Base-by-base conservation (phyloP, 192 early-diverging fungal species). In the Phlyctochytrium arcticum region DNA sequence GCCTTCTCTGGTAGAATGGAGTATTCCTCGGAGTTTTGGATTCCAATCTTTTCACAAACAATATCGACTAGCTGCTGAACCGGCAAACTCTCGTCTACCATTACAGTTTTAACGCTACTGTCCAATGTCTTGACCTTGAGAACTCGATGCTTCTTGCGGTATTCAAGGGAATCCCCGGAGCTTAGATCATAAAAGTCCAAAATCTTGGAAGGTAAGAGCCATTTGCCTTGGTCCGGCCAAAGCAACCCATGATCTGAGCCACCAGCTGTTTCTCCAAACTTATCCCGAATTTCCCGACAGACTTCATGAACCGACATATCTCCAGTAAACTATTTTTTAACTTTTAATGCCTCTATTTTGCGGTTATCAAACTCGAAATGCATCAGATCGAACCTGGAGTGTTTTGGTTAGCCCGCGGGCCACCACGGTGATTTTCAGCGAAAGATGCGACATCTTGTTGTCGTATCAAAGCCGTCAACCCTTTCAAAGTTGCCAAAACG, bases 141-240 rank as follows among this genome's bases (percentile, higher is more conserved):
- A 2, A 63, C 57, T 21, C 81, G 68, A 57, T 84, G 82, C 62
- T 83, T 85, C 60, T 86, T 86, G 32, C 79, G 75, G 59, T 75
- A 84, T 59, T 85, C 80, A 1, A 86, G 66, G 10, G 62, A 33
- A 49, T 86, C 84, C 10, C 80, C 80, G 6, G 74, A 64, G 60
- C 73, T 80, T 7, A 86, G 54, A 39, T 86, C 82, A 64, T 86
- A 86, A 49, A 68, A 82, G 44, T 82, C 84, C 17, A 86, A 60
- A n/a, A 80, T 58, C 60, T 82, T 84, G 32, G 56, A 63, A 10
- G 73, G 60, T 17, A 54, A 48, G 17, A 86, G 72, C 84, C 84
- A 86, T 69, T 78, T 79, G 21, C 78, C 72, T 29, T 62, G 57
- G 6, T 80, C 83, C 8, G 80, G 82, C 65, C 69, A 76, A 33